phyloP scores from a whole-genome alignment of 1,139 yeast genomes.

The Yamadazyma dendronema region DNA sequence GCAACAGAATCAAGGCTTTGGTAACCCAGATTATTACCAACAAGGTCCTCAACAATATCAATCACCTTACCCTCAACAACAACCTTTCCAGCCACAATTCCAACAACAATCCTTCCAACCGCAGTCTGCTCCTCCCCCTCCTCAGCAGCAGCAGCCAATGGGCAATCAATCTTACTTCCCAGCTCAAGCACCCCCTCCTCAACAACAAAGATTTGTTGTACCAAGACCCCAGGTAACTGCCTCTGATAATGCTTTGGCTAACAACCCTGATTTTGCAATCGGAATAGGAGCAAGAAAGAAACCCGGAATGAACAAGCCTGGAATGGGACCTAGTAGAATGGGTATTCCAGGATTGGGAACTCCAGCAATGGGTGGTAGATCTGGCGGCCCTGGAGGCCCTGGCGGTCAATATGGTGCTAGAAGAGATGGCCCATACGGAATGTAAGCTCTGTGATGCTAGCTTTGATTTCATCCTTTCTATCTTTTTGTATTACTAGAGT shows the following conservation, averaged over 20 bases:
- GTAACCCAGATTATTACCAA: conserved; percentile 3
- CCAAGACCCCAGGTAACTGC: conserved; percentile 27
- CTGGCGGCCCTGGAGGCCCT: conserved; percentile 8
- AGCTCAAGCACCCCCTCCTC: conserved; percentile 10
- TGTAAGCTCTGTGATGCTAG: conserved; percentile 3
- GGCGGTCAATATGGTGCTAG: conserved; percentile 8
- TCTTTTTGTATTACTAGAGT: conserved; percentile 4
- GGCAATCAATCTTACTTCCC: conserved; percentile 5
- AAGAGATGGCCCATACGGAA: conserved; percentile 21
- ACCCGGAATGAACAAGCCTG: conserved; percentile 14
- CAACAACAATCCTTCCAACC: too few relatives aligned
- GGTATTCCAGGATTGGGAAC: conserved; percentile 12
- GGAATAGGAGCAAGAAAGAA: conserved; percentile 24
- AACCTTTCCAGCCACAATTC: conserved; percentile 15
- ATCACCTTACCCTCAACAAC: conserved; percentile 17
- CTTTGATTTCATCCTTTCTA: conserved; percentile 1
- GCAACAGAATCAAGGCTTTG: conserved; percentile 8
- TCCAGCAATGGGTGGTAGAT: conserved; percentile 5
- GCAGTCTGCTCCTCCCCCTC: conserved; percentile 1
- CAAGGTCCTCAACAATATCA: conserved; percentile 15
- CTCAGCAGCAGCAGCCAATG: conserved; percentile 3
- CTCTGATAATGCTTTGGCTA: conserved; percentile 48
- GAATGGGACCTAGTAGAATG: conserved; percentile 12
- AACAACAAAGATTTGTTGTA: conserved; percentile 10
- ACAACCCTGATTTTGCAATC: conserved; percentile 53